Conservation (phyloP, 2,329 filamentous ascomycete genomes). For the Neofusicoccum kwambonambiense region DNA sequence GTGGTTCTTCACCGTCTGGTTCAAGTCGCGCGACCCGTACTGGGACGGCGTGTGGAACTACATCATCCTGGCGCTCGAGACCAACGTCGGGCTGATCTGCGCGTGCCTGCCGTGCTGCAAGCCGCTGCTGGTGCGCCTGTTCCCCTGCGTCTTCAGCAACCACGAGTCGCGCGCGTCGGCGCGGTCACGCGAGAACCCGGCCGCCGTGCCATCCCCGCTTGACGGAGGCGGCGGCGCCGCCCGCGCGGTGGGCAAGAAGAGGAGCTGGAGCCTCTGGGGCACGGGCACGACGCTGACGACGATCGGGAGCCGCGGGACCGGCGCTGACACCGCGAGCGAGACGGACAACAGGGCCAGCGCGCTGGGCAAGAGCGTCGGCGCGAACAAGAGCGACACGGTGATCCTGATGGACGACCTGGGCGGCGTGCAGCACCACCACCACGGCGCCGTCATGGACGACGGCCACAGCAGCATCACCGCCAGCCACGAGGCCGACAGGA, state of each 20-base stretch:
- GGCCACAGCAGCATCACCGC: not conserved
- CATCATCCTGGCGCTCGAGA: slow-evolving; percentile 30
- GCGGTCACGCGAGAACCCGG: too few species aligned
- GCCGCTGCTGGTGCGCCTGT: slow-evolving; percentile 35
- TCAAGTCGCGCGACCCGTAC: slow-evolving; percentile 28
- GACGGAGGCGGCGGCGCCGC: too few species aligned
- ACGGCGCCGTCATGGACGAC: not conserved
- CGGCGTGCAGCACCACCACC: not conserved
- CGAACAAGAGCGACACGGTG: not conserved
- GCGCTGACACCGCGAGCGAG: not conserved
- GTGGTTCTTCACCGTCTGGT: slow-evolving; percentile 29
- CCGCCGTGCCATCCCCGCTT: too few species aligned
- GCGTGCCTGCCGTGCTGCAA: slow-evolving; percentile 35
- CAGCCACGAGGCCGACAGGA: not conserved
- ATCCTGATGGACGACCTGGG: slow-evolving; percentile 12
- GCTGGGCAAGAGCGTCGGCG: not conserved
- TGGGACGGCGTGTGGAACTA: slow-evolving; percentile 31
- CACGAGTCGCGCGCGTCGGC: not conserved
- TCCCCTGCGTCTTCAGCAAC: slow-evolving; percentile 44
- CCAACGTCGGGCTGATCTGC: slow-evolving; percentile 30
- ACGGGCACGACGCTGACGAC: not conserved
- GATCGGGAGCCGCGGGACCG: too few species aligned
- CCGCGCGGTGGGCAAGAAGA: not conserved
- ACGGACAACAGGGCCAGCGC: not conserved
- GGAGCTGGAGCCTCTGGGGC: not conserved